Conservation (phyloP, 768 basidiomycete species). For the Ramaria rubella region DNA sequence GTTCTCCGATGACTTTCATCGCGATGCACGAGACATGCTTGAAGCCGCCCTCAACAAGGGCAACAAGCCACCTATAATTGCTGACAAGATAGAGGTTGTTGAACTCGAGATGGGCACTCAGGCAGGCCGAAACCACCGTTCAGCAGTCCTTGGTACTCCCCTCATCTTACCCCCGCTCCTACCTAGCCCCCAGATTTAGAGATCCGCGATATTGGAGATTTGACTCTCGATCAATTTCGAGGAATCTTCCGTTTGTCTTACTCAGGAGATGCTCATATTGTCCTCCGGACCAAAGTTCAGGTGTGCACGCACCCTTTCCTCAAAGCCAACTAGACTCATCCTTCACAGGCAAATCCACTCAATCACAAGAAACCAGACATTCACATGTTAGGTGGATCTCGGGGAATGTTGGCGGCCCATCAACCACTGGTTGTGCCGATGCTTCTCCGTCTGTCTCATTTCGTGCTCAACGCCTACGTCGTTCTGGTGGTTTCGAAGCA, state of each 20-base stretch:
- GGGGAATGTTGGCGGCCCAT: slow-evolving; percentile 89
- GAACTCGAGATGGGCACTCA: slow-evolving; percentile 99
- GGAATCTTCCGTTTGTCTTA: slow-evolving; percentile 97
- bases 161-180: not conserved
- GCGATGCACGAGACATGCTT: slow-evolving; percentile 94
- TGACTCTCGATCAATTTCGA: slow-evolving; percentile 91
- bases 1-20: slow-evolving; percentile 94
- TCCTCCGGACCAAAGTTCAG: slow-evolving; percentile 89
- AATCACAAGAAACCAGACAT: slow-evolving; percentile 90
- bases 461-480: slow-evolving; percentile 90
- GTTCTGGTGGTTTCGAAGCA: slow-evolving; percentile 96
- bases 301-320: slow-evolving; percentile 33
- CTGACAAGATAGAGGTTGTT: slow-evolving; percentile 94
- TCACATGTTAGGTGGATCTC: slow-evolving; percentile 73
- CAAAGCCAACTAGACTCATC: not conserved
- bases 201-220: slow-evolving; percentile 94
- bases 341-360: slow-evolving; percentile 79
- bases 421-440: slow-evolving; percentile 96
- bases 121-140: slow-evolving; percentile 38
- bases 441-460: slow-evolving; percentile 93
- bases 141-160: not conserved
- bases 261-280: slow-evolving; percentile 83
- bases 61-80: slow-evolving; percentile 94
- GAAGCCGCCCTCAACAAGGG: slow-evolving; percentile 96
- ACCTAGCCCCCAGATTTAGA: slow-evolving; percentile 90